A percentile compares a stretch with the other conserved stretches of the same genome.
Conservation (phyloP, 805 yeast genomes). For the Suhomyces kilbournensis region DNA sequence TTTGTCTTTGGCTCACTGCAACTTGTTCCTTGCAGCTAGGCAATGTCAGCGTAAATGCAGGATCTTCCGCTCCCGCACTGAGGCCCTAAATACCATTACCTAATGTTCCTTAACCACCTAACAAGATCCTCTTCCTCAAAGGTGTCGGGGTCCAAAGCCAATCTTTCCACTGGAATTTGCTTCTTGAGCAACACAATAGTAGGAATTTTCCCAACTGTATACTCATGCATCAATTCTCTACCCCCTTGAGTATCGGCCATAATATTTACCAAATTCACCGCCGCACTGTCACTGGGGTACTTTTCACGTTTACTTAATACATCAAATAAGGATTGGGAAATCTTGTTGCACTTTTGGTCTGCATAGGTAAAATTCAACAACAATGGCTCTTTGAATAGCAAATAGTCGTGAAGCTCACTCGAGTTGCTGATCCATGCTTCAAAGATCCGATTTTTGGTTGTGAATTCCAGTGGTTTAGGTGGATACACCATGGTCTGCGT, state of each 20-base stretch:
- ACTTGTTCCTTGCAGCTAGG: background rate
- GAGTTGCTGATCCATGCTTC: slow-evolving; percentile 48
- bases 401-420: slow-evolving; percentile 55
- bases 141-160: slow-evolving; percentile 18
- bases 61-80: background rate
- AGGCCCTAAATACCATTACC: background rate
- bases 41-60: background rate
- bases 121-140: slow-evolving; percentile 28
- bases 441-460: slow-evolving; percentile 39
- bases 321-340: slow-evolving; percentile 60
- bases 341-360: slow-evolving; percentile 56
- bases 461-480: slow-evolving; percentile 32
- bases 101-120: slow-evolving; percentile 21
- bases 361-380: slow-evolving; percentile 73
- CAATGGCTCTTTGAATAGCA: slow-evolving; percentile 57
- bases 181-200: slow-evolving; percentile 64
- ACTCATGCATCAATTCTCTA: slow-evolving; percentile 54
- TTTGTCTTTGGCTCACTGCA: background rate
- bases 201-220: slow-evolving; percentile 57
- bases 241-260: slow-evolving; percentile 68
- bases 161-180: slow-evolving; percentile 50
- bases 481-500: slow-evolving; percentile 36
- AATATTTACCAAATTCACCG: slow-evolving; percentile 64
- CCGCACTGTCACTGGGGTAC: slow-evolving; percentile 31
- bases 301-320: slow-evolving; percentile 17